phyloP scores from a whole-genome alignment of 202 grass and related monocot genomes.

The Digitaria exilis region DNA sequence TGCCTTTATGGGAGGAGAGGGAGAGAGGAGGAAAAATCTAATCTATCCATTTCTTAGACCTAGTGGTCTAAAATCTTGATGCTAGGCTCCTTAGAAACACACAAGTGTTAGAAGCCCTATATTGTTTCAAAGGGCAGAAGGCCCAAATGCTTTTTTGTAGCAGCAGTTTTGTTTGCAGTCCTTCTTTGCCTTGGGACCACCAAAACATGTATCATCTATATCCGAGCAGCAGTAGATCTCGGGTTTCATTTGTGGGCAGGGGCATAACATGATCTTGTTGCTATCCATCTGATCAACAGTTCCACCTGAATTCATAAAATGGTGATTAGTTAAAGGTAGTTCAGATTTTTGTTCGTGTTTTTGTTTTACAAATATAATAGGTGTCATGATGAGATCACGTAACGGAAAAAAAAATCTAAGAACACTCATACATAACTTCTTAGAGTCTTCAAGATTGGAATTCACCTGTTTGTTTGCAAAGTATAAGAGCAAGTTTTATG shows the following conservation, averaged over 20 bases:
- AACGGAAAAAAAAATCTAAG: background rate
- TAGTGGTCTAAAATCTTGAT: too few relatives aligned
- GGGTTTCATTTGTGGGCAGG: background rate
- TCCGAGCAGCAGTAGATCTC: background rate
- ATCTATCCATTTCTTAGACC: too few relatives aligned
- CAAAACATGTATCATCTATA: background rate
- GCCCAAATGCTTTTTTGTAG: background rate
- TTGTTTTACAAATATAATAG: background rate
- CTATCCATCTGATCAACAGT: background rate
- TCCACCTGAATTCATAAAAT: background rate
- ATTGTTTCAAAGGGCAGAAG: background rate
- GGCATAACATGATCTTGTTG: background rate
- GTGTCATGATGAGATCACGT: background rate
- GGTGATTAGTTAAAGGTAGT: background rate
- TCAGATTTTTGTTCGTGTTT: background rate
- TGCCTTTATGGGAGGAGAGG: too few relatives aligned
- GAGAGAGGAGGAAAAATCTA: too few relatives aligned
- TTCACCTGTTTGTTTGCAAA: background rate
- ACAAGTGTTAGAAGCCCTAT: too few relatives aligned
- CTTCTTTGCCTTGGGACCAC: background rate
- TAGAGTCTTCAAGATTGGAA: background rate
- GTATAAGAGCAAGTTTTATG: too few relatives aligned
- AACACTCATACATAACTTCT: background rate
- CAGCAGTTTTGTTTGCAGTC: background rate
- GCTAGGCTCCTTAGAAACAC: too few relatives aligned